These are phyloP conservation scores for Myxozyma neglecta DNA, from an alignment of 805 yeast species.

Conservation along the genomic window DNA sequence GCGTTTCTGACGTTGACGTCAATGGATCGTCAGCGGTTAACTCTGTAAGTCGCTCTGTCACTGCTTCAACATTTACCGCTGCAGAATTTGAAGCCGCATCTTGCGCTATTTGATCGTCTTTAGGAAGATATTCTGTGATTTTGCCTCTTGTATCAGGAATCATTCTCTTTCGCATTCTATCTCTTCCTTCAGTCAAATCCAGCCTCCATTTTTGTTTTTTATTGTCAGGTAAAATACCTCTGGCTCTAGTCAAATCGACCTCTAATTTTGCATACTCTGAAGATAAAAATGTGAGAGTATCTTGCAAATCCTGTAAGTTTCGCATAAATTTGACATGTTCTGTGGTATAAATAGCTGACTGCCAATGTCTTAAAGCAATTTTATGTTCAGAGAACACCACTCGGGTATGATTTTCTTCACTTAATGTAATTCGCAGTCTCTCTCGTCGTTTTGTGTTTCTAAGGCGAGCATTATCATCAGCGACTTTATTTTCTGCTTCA, in stretches of 20 bases:
- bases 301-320: constrained; percentile 63
- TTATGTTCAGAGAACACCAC: constrained; percentile 22
- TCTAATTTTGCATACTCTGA: constrained; percentile 52
- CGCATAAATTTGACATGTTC: constrained; percentile 50
- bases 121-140: constrained; percentile 48
- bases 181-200: constrained; percentile 69
- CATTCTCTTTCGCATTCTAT: constrained; percentile 64
- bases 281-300: constrained; percentile 53
- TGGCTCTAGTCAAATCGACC: constrained; percentile 45
- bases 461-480: constrained; percentile 18
- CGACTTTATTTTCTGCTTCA: constrained; percentile 16
- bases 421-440: constrained; percentile 11
- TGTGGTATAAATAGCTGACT: constrained; percentile 34
- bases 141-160: constrained; percentile 54
- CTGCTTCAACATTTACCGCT: background rate
- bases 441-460: constrained; percentile 22
- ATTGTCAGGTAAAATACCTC: constrained; percentile 27
- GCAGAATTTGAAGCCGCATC: background rate
- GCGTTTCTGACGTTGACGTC: background rate
- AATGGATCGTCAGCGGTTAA: constrained; percentile 2
- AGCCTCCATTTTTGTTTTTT: constrained; percentile 47
- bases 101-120: constrained; percentile 32
- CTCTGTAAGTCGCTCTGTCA: constrained; percentile 9
- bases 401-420: constrained; percentile 20
- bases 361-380: constrained; percentile 32